Base-by-base conservation (phyloP, 2,329 filamentous ascomycete genomes). In the Ophiostoma pallidulum region DNA sequence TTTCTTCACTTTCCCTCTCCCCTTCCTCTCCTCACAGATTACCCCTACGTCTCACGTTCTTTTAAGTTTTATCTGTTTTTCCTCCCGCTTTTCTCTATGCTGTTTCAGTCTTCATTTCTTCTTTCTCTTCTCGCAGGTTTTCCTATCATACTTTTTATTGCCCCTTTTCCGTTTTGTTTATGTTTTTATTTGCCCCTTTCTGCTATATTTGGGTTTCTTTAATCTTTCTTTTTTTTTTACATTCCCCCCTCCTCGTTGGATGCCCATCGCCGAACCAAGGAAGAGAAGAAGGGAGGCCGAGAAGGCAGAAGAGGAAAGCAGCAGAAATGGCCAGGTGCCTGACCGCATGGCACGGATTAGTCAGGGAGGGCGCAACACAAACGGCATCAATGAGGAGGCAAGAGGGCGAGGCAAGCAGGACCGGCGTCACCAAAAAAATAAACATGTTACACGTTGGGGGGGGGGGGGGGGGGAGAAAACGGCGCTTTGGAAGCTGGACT, bases 401-500 rank as follows among this genome's bases (percentile, higher is more conserved):
- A n/a, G n/a, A n/a, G n/a, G n/a, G n/a, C n/a, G n/a, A n/a, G n/a
- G n/a, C n/a, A n/a, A n/a, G n/a, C n/a, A n/a, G n/a, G n/a, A n/a
- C n/a, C n/a, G n/a, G n/a, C n/a, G n/a, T n/a, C n/a, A n/a, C n/a
- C n/a, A n/a, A n/a, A n/a, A n/a, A n/a, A n/a, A n/a, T n/a, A n/a
- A n/a, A n/a, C n/a, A n/a, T n/a, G n/a, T n/a, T n/a, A 37, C 18
- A 28, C 24, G 26, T 43, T 26, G 20, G 39, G 37, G 31, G 7
- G 20, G 24, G 41, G 22, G 37, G 16, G 32, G 18, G n/a, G n/a
- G n/a, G n/a, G n/a, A n/a, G n/a, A n/a, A n/a, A n/a, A 20, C 18
- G 42, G 33, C 24, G 32, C 42, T 38, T 29, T 24, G 42, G 42
- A 45, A 20, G 42, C 32, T 33, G 42, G 33, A 45, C 16, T 43